Conservation (phyloP, 805 yeast genomes). For the Cyberlindnera misumaiensis region DNA sequence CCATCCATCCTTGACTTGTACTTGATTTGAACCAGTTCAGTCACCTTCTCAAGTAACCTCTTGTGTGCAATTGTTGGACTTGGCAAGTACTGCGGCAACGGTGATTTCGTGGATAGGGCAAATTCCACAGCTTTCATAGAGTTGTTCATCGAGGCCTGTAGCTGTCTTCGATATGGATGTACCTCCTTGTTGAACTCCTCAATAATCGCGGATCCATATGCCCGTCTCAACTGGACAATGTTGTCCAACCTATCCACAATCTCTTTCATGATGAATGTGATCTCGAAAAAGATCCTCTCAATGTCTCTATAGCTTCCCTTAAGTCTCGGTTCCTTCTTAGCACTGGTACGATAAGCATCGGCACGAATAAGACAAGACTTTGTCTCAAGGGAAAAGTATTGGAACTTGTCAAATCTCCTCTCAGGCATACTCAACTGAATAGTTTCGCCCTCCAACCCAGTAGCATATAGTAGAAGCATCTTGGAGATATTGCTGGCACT, state of each 20-base stretch:
- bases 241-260: slow-evolving; percentile 42
- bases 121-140: slow-evolving; percentile 36
- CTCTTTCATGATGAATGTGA: slow-evolving; percentile 39
- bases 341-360: slow-evolving; percentile 31
- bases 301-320: slow-evolving; percentile 38
- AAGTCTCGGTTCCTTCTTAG: slow-evolving; percentile 41
- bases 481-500: slow-evolving; percentile 34
- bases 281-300: slow-evolving; percentile 34
- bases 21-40: slow-evolving; percentile 28
- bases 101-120: slow-evolving; percentile 37
- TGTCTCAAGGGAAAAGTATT: slow-evolving; percentile 29
- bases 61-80: slow-evolving; percentile 42
- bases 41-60: slow-evolving; percentile 36
- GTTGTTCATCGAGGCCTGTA: slow-evolving; percentile 34
- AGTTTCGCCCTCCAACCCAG: slow-evolving; percentile 31
- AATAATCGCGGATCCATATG: slow-evolving; percentile 39
- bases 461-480: slow-evolving; percentile 31
- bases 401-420: slow-evolving; percentile 26
- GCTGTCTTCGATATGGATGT: slow-evolving; percentile 38
- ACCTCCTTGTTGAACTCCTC: slow-evolving; percentile 36
- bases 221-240: slow-evolving; percentile 33
- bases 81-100: slow-evolving; percentile 45
- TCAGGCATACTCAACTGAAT: slow-evolving; percentile 22
- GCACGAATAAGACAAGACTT: slow-evolving; percentile 35
- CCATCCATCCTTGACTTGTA: slow-evolving; percentile 10